phyloP scores from a whole-genome alignment of 2,329 filamentous ascomycete genomes.

The Lachnellula occidentalis region DNA sequence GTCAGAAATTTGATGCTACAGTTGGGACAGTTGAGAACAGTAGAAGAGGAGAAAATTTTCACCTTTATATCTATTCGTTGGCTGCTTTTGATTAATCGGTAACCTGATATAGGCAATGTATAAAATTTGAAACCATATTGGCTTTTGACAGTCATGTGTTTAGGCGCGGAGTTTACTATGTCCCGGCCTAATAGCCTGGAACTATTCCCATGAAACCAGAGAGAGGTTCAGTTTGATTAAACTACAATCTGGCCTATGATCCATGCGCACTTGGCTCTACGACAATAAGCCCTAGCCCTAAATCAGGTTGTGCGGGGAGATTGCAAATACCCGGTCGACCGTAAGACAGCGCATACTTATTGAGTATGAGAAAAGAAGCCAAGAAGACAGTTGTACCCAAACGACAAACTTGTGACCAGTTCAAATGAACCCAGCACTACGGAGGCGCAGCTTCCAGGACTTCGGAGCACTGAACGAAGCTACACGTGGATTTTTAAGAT shows the following conservation, averaged over 20 bases:
- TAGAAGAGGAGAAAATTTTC: neutral
- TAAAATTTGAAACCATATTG: neutral
- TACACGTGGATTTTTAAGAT: too few species aligned
- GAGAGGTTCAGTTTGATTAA: too few species aligned
- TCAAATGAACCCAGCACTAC: too few species aligned
- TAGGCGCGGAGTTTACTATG: slow-evolving; percentile 8
- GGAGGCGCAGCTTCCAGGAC: too few species aligned
- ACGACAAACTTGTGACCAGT: too few species aligned
- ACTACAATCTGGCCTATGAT: too few species aligned
- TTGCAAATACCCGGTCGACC: neutral
- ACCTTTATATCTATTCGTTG: neutral
- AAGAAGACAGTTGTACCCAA: too few species aligned
- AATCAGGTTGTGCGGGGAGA: too few species aligned
- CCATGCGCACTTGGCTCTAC: too few species aligned
- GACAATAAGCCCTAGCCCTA: too few species aligned
- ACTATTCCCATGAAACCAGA: neutral
- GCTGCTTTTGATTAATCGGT: neutral
- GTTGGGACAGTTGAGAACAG: neutral
- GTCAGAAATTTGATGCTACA: neutral
- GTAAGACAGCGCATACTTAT: neutral
- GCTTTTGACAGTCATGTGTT: slow-evolving; percentile 5
- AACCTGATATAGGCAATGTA: slow-evolving; percentile 5
- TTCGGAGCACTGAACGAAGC: too few species aligned
- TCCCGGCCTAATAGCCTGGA: neutral
- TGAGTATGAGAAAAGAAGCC: too few species aligned